Evolutionary conservation across 805 yeast genomes (phyloP).

Genomic region (Suhomyces prunicola): DNA sequence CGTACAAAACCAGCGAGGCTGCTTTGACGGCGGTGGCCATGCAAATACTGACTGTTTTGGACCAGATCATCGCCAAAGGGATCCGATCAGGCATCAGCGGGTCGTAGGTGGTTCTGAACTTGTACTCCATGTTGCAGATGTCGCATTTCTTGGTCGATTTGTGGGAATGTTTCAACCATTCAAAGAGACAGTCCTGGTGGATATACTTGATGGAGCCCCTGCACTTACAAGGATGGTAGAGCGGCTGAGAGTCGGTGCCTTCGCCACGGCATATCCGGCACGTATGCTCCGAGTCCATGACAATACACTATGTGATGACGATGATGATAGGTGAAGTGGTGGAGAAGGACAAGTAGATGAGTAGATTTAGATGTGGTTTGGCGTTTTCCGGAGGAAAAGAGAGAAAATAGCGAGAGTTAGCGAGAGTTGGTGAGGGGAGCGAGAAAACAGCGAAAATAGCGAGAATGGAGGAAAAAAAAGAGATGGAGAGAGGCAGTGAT

Average conservation of each 20-base stretch:
- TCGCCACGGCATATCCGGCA: slow-evolving; percentile 96
- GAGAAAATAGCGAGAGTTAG: too few species aligned
- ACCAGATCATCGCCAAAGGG: slow-evolving; percentile 51
- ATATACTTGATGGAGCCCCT: slow-evolving; percentile 90
- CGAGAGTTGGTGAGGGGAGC: too few species aligned
- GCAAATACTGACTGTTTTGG: slow-evolving; percentile 28
- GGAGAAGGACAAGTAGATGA: background rate
- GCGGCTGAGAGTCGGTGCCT: slow-evolving; percentile 71
- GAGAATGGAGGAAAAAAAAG: too few species aligned
- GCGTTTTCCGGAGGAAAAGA: too few species aligned
- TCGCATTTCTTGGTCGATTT: slow-evolving; percentile 70
- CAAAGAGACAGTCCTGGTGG: slow-evolving; percentile 86
- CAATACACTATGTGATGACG: background rate
- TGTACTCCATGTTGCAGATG: slow-evolving; percentile 76
- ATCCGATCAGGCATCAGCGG: slow-evolving; percentile 61
- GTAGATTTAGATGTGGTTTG: background rate
- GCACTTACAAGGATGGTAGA: slow-evolving; percentile 90
- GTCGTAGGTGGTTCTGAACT: slow-evolving; percentile 62
- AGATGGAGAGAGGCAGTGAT: too few species aligned
- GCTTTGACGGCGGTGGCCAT: slow-evolving; percentile 13
- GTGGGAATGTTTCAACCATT: slow-evolving; percentile 76
- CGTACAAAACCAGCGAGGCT: slow-evolving; percentile 29
- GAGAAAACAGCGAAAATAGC: too few species aligned
- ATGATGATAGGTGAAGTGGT: background rate
- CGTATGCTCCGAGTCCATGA: slow-evolving; percentile 38